Percentiles rank a stretch among this genome's conserved stretches.
phyloP scores from a whole-genome alignment of 345 rosid species.

The Iberis pinnata region DNA sequence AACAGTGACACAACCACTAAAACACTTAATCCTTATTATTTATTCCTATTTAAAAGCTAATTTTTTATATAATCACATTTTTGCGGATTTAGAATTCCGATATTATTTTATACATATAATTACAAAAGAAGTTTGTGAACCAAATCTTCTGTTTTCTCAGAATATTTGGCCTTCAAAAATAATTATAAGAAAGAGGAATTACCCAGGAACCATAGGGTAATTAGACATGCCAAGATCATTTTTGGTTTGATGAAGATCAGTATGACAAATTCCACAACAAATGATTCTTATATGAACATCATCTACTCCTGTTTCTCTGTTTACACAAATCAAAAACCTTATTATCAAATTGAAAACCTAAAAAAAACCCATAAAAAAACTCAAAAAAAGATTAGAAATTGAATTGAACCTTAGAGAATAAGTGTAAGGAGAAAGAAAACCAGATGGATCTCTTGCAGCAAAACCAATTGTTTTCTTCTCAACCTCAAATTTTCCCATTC shows the following conservation, averaged over 20 bases:
- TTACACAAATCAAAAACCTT: background rate
- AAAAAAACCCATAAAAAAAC: background rate
- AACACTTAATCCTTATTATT: no score
- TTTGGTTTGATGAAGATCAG: constrained; percentile 62
- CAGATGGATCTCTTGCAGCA: constrained; percentile 81
- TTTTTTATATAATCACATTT: no score
- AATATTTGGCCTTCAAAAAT: no score
- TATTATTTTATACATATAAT: no score
- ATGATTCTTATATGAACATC: constrained; percentile 58
- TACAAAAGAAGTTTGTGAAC: no score
- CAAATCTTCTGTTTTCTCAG: no score
- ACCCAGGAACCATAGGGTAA: constrained; percentile 88
- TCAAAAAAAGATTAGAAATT: constrained; percentile 5
- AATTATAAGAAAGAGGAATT: background rate
- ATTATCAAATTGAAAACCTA: no score
- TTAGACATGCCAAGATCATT: constrained; percentile 54
- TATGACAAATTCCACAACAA: constrained; percentile 66
- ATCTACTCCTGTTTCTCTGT: constrained; percentile 63
- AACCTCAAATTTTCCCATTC: constrained; percentile 24
- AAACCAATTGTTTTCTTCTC: constrained; percentile 42
- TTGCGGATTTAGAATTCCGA: no score
- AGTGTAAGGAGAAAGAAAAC: constrained; percentile 55
- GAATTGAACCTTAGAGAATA: constrained; percentile 45
- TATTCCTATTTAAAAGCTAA: no score
- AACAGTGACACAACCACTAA: no score